These are phyloP conservation scores for Fraxinus nigra DNA, from an alignment of 305 asterid genomes.

Conservation along the genomic window DNA sequence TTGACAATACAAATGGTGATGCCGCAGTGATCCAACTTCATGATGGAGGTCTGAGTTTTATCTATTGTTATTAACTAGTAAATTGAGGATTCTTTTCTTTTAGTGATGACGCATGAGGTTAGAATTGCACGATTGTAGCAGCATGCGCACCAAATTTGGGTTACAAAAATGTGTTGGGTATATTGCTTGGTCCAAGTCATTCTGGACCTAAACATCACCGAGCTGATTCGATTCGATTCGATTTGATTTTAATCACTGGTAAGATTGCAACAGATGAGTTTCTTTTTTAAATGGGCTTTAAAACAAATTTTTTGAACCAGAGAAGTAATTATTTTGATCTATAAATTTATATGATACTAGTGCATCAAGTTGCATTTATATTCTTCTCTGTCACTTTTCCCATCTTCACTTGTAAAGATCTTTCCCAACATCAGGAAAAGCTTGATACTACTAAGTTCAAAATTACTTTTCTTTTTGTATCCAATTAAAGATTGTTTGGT, in stretches of 20 bases:
- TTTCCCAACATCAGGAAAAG: background rate
- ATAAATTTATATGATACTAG: conserved; percentile 9
- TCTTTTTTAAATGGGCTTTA: conserved; percentile 7
- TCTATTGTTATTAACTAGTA: conserved; percentile 18
- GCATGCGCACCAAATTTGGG: background rate
- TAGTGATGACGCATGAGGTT: conserved; percentile 8
- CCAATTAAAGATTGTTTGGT: background rate
- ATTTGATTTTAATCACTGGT: background rate
- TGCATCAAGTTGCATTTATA: conserved; percentile 6
- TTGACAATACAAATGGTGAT: conserved; percentile 51
- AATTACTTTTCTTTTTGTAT: background rate
- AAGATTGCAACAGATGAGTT: background rate
- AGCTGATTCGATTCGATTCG: background rate
- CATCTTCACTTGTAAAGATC: background rate
- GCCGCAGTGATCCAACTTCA: conserved; percentile 50
- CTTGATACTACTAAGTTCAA: conserved; percentile 6
- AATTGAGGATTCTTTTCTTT: conserved; percentile 5
- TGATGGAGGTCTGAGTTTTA: conserved; percentile 52
- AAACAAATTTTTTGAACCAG: conserved; percentile 5
- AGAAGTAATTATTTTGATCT: background rate
- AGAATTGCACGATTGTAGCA: background rate
- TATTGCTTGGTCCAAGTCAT: background rate
- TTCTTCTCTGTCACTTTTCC: background rate
- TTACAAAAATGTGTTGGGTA: background rate
- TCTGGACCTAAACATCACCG: background rate